A percentile compares a stretch with the other conserved stretches of the same genome.
These are phyloP conservation scores for Ustilago xerochloae DNA, from an alignment of 1,284 basidiomycete genomes.

Conservation along the genomic window DNA sequence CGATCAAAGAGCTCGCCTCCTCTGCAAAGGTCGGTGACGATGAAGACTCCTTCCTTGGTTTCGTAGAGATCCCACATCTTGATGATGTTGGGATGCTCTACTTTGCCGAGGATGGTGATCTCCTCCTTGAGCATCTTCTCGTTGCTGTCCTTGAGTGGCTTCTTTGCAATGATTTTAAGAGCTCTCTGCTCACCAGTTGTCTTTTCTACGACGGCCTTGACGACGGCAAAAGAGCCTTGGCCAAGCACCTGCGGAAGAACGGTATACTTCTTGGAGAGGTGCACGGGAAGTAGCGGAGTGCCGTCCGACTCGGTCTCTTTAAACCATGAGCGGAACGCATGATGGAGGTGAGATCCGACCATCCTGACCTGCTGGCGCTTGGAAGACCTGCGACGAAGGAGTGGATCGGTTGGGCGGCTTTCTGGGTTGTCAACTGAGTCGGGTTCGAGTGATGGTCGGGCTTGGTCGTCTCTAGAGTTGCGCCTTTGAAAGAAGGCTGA, in stretches of 20 bases:
- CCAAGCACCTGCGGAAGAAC: conserved; percentile 55
- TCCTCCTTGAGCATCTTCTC: conserved; percentile 65
- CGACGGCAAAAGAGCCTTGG: conserved; percentile 65
- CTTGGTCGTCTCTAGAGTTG: conserved; percentile 1
- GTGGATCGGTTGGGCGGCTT: conserved; percentile 8
- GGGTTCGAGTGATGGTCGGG: neutral
- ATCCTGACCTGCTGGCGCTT: conserved; percentile 52
- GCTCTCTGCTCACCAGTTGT: conserved; percentile 58
- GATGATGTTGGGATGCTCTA: conserved; percentile 65
- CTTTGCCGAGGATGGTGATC: conserved; percentile 62
- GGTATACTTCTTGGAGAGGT: conserved; percentile 62
- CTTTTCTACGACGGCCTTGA: conserved; percentile 54
- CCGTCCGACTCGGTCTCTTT: conserved; percentile 63
- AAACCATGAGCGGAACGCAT: conserved; percentile 63
- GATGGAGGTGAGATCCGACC: conserved; percentile 60
- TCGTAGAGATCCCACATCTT: conserved; percentile 67
- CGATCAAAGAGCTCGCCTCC: conserved; percentile 67
- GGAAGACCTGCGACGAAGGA: conserved; percentile 21
- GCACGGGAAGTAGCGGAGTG: conserved; percentile 55
- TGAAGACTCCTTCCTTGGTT: conserved; percentile 66
- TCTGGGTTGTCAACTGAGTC: neutral
- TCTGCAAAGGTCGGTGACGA: conserved; percentile 65
- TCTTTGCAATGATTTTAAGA: conserved; percentile 66
- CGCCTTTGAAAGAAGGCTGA: conserved; percentile 21
- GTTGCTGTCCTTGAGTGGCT: conserved; percentile 62